These are phyloP conservation scores for Hygrophorus pudorinus DNA, from an alignment of 768 basidiomycete genomes.

Conservation along the genomic window DNA sequence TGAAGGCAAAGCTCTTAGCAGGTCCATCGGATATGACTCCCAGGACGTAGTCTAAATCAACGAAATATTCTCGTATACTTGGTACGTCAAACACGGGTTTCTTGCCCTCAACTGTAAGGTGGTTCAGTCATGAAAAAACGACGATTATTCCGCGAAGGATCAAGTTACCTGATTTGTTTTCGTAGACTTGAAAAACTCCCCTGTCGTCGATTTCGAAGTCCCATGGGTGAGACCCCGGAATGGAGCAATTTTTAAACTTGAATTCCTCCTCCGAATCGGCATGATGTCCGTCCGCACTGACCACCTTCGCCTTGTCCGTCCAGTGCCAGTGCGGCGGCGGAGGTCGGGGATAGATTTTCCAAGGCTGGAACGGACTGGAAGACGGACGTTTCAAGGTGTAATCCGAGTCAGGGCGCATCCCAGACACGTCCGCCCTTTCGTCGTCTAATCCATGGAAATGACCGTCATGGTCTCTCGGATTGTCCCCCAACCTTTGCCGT, in stretches of 20 bases:
- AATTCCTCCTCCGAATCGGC: slow-evolving; percentile 40
- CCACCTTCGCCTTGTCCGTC: slow-evolving; percentile 39
- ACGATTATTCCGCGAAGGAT: not conserved
- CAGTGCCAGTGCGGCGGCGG: slow-evolving; percentile 97
- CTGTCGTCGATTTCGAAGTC: slow-evolving; percentile 70
- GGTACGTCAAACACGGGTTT: slow-evolving; percentile 73
- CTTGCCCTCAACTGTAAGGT: slow-evolving; percentile 17
- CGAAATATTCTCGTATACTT: slow-evolving; percentile 86
- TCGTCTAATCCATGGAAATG: slow-evolving; percentile 60
- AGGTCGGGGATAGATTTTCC: slow-evolving; percentile 88
- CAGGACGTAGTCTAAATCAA: slow-evolving; percentile 89
- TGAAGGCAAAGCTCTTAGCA: slow-evolving; percentile 90
- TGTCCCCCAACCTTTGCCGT: slow-evolving; percentile 87
- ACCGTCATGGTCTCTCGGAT: slow-evolving; percentile 87
- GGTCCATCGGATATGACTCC: slow-evolving; percentile 91
- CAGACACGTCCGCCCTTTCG: slow-evolving; percentile 50
- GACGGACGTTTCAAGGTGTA: slow-evolving; percentile 16
- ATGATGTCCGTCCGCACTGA: slow-evolving; percentile 29
- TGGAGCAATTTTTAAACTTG: slow-evolving; percentile 56
- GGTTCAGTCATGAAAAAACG: not conserved
- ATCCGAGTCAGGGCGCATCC: slow-evolving; percentile 55
- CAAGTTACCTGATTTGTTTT: slow-evolving; percentile 24
- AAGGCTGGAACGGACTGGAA: slow-evolving; percentile 38
- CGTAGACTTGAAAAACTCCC: slow-evolving; percentile 87
- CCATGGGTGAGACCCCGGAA: slow-evolving; percentile 60